These are phyloP conservation scores for Suillus occidentalis DNA, from an alignment of 768 basidiomycete genomes.

Conservation along the genomic window DNA sequence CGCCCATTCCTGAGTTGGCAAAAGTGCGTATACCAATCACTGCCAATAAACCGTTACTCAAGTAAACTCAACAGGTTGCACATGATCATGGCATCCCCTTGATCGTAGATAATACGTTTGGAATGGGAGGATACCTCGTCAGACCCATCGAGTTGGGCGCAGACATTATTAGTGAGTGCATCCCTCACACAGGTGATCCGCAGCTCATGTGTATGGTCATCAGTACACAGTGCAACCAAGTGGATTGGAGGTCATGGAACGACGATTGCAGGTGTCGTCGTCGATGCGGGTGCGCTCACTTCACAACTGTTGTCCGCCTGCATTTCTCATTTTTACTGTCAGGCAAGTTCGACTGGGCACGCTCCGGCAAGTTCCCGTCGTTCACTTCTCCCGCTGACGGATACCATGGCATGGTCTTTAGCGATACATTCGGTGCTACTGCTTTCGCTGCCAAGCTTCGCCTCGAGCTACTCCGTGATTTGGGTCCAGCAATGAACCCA, in stretches of 20 bases:
- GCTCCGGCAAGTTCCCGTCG: conserved; percentile 53
- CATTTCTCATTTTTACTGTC: conserved; percentile 7
- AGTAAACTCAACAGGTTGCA: conserved; percentile 43
- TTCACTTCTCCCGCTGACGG: conserved; percentile 57
- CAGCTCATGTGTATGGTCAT: not conserved
- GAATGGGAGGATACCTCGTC: conserved; percentile 57
- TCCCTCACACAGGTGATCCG: not conserved
- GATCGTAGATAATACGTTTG: conserved; percentile 68
- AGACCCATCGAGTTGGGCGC: conserved; percentile 57
- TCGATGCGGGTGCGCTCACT: conserved; percentile 51
- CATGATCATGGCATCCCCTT: conserved; percentile 60
- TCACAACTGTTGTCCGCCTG: not conserved
- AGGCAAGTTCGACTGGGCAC: conserved; percentile 60
- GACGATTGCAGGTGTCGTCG: conserved; percentile 60
- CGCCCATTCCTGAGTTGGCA: conserved; percentile 56
- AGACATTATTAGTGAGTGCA: conserved; percentile 46
- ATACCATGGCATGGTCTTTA: conserved; percentile 54
- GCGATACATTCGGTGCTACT: conserved; percentile 49
- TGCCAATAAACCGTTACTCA: not conserved
- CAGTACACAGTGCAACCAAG: conserved; percentile 61
- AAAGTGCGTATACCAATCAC: conserved; percentile 34
- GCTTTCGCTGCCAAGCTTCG: conserved; percentile 55
- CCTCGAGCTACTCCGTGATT: conserved; percentile 51
- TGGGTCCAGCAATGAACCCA: conserved; percentile 54
- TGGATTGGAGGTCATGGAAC: conserved; percentile 74